A percentile compares a stretch with the other conserved stretches of the same genome.
Conservation (phyloP, 1,284 basidiomycete species). For the Garcileccinum viscosum region DNA sequence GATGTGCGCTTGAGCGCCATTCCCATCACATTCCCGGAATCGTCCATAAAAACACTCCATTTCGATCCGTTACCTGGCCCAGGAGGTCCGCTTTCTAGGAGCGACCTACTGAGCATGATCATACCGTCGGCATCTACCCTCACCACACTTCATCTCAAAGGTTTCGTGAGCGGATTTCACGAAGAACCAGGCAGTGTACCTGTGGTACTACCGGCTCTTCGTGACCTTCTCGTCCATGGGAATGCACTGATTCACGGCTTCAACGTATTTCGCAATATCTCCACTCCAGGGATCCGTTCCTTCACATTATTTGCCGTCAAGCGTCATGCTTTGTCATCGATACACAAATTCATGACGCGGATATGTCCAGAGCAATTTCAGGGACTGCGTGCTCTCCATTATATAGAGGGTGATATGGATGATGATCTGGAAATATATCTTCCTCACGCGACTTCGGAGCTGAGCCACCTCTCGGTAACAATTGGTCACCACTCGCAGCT, state of each 20-base stretch:
- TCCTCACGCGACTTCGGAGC: slow-evolving; percentile 36
- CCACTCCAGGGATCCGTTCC: slow-evolving; percentile 36
- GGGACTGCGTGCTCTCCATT: slow-evolving; percentile 38
- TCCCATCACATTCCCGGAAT: slow-evolving; percentile 38
- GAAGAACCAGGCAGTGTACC: slow-evolving; percentile 41
- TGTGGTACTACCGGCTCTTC: slow-evolving; percentile 36
- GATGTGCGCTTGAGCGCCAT: slow-evolving; percentile 40
- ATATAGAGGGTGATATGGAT: slow-evolving; percentile 43
- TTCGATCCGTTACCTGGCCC: slow-evolving; percentile 39
- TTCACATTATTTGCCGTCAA: slow-evolving; percentile 35
- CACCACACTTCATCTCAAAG: slow-evolving; percentile 39
- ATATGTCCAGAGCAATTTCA: slow-evolving; percentile 41
- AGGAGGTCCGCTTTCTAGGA: slow-evolving; percentile 34
- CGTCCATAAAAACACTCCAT: slow-evolving; percentile 34
- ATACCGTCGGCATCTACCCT: slow-evolving; percentile 36
- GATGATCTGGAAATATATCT: slow-evolving; percentile 43
- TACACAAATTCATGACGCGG: slow-evolving; percentile 44
- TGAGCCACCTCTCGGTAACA: slow-evolving; percentile 40
- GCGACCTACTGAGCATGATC: slow-evolving; percentile 37
- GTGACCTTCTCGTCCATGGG: slow-evolving; percentile 39
- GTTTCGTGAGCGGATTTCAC: slow-evolving; percentile 41
- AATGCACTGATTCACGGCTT: slow-evolving; percentile 41
- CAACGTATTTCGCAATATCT: slow-evolving; percentile 42
- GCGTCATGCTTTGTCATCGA: slow-evolving; percentile 37
- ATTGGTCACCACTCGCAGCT: slow-evolving; percentile 41